A percentile compares a stretch with the other conserved stretches of the same genome.
Conservation (phyloP, 805 yeast species). For the Ogataea glucozyma region DNA sequence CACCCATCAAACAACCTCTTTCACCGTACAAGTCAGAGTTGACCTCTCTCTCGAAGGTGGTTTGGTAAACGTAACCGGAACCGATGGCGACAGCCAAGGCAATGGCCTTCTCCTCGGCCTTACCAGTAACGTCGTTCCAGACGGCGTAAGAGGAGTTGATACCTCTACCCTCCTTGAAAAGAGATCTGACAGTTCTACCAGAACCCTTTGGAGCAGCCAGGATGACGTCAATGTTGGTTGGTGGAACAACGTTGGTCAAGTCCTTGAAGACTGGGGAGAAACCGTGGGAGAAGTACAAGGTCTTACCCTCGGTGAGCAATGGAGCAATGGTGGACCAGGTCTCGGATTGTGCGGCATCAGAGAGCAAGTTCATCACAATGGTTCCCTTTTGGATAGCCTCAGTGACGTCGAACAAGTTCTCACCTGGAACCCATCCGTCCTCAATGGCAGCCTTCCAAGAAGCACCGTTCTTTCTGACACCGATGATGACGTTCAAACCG, state of each 20-base stretch:
- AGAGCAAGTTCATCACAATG: conserved; percentile 93
- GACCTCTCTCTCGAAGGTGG: conserved; percentile 99
- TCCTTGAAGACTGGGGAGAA: conserved; percentile 99
- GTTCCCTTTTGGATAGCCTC: conserved; percentile 95
- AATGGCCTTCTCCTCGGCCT: conserved; percentile 98
- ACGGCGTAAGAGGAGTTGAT: conserved; percentile 99
- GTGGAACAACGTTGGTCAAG: conserved; percentile 94
- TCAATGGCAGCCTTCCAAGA: conserved; percentile 99
- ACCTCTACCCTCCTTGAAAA: conserved; percentile 99
- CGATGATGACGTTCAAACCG: conserved; percentile 95
- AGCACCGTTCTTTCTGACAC: conserved; percentile 98
- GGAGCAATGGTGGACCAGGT: conserved; percentile 91
- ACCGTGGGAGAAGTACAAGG: conserved; percentile 98
- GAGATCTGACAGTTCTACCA: conserved; percentile 98
- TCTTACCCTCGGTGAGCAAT: conserved; percentile 92
- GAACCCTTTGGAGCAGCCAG: conserved; percentile 99
- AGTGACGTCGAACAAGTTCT: conserved; percentile 90
- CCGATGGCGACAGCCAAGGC: conserved; percentile 99
- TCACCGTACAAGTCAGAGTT: conserved; percentile 99
- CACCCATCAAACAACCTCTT: conserved; percentile 99
- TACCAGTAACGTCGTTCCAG: conserved; percentile 98
- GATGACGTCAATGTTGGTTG: conserved; percentile 92
- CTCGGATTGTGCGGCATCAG: conserved; percentile 99
- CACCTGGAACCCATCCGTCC: conserved; percentile 99
- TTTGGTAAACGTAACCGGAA: conserved; percentile 99